phyloP scores from a whole-genome alignment of 163 green algal genomes.

The Scenedesmus sp. region DNA sequence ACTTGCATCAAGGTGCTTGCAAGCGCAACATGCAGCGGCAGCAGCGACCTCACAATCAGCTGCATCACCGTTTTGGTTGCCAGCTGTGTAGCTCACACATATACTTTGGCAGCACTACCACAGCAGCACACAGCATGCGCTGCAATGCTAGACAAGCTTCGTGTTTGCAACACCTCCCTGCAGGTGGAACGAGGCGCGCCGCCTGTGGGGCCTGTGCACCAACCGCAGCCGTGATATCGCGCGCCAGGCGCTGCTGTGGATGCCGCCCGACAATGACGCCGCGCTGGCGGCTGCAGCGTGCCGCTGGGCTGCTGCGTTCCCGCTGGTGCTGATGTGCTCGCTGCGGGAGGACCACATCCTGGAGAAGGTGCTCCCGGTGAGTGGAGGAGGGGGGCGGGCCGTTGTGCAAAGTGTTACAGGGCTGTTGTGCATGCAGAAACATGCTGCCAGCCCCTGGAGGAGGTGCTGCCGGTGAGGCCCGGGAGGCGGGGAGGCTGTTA shows the following conservation, averaged over 20 bases:
- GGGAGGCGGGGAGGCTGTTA: no score
- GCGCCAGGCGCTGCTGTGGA: constrained; percentile 66
- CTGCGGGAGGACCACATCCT: constrained; percentile 65
- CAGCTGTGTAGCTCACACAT: no score
- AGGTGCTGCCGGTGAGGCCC: no score
- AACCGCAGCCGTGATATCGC: constrained; percentile 86
- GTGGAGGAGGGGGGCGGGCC: constrained; percentile 57
- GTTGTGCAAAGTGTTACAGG: no score
- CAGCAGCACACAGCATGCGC: neutral
- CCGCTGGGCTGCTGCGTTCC: constrained; percentile 72
- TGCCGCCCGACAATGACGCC: neutral
- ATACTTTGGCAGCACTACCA: no score
- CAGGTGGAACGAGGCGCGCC: constrained; percentile 86
- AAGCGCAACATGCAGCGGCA: no score
- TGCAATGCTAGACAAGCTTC: neutral
- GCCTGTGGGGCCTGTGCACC: constrained; percentile 82
- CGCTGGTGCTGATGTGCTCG: constrained; percentile 61
- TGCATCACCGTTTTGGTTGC: no score
- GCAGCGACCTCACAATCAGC: no score
- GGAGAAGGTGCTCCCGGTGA: constrained; percentile 55
- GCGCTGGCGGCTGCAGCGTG: neutral
- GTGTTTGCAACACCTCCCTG: constrained; percentile 56
- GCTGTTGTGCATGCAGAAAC: constrained; percentile 62
- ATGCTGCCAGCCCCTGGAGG: no score
- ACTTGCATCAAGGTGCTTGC: neutral